Evolutionary conservation across 441 rosid species (phyloP), one percentile per base, ranked within the genome.

Genomic region (Erysimum pusillum): DNA sequence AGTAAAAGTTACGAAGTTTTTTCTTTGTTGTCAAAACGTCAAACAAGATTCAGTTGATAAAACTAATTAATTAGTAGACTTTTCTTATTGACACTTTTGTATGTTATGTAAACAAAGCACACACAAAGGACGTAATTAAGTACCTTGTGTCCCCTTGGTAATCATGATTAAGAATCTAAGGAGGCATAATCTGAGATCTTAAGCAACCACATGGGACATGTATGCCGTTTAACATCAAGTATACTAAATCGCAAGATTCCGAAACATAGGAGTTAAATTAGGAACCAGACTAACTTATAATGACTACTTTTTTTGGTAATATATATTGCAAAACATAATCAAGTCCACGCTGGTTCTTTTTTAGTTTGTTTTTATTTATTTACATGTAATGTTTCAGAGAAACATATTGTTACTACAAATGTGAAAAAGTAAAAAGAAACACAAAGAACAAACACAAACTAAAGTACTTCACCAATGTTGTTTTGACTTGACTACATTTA

Each of bases 181-280:
- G 57, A 64, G 62, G 68, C 81, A 49, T 65, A 77, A 72, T 65
- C 77, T 54, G 17, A 77, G 73, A 72, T 77, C 54, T 72, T 65
- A 77, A 72, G 73, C 77, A 77, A 77, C 77, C 77, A 63, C 14
- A 64, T 71, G 77, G 69, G 73, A 65, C 77, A 77, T 71, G 63
- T 65, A 77, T 77, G 73, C 22, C n/a, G 44, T 59, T 72, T 61
- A 66, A 46, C 42, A 71, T 65, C 73, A 72, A 71, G 76, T 72
- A 20, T 39, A 77, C 68, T 28, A 63, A 62, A 45, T 77, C 71
- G 45, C 41, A 51, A 77, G 34, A 51, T 72, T 77, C 81, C 69
- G 38, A 71, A 66, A 77, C 77, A 72, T 59, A 58, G 63, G 77
- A 77, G 73, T 58, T 64, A 59, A 77, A 71, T 77, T 71, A 65